These are phyloP conservation scores for Backusella macrospora DNA, from an alignment of 192 early-diverging fungal genomes.

Conservation along the genomic window DNA sequence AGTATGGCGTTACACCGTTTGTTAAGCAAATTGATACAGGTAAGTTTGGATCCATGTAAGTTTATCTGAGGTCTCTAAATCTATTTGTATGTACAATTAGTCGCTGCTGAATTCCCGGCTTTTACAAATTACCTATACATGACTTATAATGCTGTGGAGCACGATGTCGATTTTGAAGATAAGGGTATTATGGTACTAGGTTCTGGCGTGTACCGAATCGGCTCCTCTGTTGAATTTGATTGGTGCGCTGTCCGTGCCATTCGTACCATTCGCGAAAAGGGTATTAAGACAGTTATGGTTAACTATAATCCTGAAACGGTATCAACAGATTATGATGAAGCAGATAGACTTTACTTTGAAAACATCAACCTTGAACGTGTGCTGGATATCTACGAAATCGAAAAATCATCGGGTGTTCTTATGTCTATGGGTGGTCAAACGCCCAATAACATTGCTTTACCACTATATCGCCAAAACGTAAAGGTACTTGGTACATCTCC, in stretches of 20 bases:
- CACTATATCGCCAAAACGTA: conserved; percentile 87
- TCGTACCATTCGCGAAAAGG: conserved; percentile 84
- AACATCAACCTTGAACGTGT: conserved; percentile 92
- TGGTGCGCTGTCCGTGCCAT: conserved; percentile 98
- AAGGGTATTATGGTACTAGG: conserved; percentile 97
- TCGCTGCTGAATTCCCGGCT: conserved; percentile 98
- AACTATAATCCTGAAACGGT: conserved; percentile 99
- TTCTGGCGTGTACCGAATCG: conserved; percentile 98
- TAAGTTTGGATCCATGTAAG: conserved; percentile 28
- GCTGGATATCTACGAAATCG: conserved; percentile 95
- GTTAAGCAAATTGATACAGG: conserved; percentile 98
- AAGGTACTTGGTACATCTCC: conserved; percentile 95
- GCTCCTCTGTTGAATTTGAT: conserved; percentile 97
- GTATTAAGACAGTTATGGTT: conserved; percentile 96
- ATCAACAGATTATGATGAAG: conserved; percentile 99
- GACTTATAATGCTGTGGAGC: conserved; percentile 94
- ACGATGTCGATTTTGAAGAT: conserved; percentile 93
- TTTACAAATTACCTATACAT: conserved; percentile 98
- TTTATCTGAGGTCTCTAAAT: conserved; percentile 16
- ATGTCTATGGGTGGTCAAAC: conserved; percentile 97
- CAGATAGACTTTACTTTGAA: conserved; percentile 97
- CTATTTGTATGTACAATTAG: conserved; percentile 28
- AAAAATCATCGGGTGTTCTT: conserved; percentile 84
- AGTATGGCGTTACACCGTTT: conserved; percentile 85
- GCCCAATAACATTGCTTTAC: conserved; percentile 97